Conservation (phyloP, 768 basidiomycete species). For the Hericium coralloides region DNA sequence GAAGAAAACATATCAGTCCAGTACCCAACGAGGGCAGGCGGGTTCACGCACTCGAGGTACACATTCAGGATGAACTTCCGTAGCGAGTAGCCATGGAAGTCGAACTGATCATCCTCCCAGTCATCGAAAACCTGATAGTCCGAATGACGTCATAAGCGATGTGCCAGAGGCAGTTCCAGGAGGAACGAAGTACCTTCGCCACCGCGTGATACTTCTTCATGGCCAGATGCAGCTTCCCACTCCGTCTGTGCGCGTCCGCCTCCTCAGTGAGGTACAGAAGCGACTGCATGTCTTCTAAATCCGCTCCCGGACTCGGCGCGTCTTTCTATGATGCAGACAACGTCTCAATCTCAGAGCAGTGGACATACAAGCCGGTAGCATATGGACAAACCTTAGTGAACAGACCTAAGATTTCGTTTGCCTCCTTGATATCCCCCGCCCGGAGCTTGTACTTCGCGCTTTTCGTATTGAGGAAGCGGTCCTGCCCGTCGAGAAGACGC, state of each 20-base stretch:
- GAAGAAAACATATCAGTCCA: not conserved
- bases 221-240: conserved; percentile 64
- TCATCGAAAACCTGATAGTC: conserved; percentile 62
- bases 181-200: conserved; percentile 44
- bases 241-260: conserved; percentile 58
- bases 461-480: conserved; percentile 92
- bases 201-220: conserved; percentile 79
- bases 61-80: conserved; percentile 83
- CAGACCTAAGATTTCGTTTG: conserved; percentile 61
- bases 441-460: conserved; percentile 84
- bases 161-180: not conserved
- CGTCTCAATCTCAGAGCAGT: not conserved
- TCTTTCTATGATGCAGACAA: conserved; percentile 58
- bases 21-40: not conserved
- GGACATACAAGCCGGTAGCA: not conserved
- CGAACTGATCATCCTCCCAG: conserved; percentile 92
- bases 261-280: conserved; percentile 79
- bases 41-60: conserved; percentile 63
- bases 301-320: conserved; percentile 57
- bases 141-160: not conserved
- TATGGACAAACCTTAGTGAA: conserved; percentile 72
- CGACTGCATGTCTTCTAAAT: conserved; percentile 95
- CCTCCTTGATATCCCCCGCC: conserved; percentile 73
- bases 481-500: conserved; percentile 81
- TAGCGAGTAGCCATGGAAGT: conserved; percentile 93